phyloP scores from a whole-genome alignment of 2,329 filamentous ascomycete genomes.

The Pseudogymnoascus sp. region DNA sequence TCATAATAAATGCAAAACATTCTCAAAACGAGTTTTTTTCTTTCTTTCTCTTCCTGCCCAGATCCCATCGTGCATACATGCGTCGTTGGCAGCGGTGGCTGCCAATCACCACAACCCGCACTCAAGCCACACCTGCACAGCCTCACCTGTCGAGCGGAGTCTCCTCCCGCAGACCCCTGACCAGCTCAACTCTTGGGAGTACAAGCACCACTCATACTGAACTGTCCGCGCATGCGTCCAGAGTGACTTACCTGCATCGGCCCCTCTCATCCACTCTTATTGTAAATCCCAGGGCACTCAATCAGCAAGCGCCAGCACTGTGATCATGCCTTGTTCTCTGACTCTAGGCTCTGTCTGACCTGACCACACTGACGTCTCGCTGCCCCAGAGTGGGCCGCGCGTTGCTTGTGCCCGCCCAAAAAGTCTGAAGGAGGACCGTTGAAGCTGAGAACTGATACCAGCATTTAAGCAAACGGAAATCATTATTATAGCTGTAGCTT shows the following conservation, averaged over 20 bases:
- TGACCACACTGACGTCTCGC: background rate
- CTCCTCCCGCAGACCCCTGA: background rate
- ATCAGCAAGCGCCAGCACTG: slow-evolving; percentile 5
- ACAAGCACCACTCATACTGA: background rate
- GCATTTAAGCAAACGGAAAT: too few species aligned
- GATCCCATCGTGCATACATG: background rate
- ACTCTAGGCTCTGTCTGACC: background rate
- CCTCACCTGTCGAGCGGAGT: slow-evolving; percentile 3
- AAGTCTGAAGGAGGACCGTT: too few species aligned
- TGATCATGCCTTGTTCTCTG: background rate
- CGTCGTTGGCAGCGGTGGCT: background rate
- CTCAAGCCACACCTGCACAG: slow-evolving; percentile 1
- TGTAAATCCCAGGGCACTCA: background rate
- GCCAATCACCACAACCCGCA: background rate
- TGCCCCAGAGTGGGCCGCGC: slow-evolving; percentile 4
- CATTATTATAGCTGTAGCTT: too few species aligned
- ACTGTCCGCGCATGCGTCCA: background rate
- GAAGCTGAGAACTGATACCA: too few species aligned
- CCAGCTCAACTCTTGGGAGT: background rate
- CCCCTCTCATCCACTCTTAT: background rate
- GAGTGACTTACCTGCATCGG: background rate
- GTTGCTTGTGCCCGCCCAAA: background rate
- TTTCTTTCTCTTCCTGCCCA: background rate
- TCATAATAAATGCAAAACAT: slow-evolving; percentile 5
- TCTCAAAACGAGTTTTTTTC: background rate